phyloP scores from a whole-genome alignment of 805 yeast species.

The Candida nitratophila region DNA sequence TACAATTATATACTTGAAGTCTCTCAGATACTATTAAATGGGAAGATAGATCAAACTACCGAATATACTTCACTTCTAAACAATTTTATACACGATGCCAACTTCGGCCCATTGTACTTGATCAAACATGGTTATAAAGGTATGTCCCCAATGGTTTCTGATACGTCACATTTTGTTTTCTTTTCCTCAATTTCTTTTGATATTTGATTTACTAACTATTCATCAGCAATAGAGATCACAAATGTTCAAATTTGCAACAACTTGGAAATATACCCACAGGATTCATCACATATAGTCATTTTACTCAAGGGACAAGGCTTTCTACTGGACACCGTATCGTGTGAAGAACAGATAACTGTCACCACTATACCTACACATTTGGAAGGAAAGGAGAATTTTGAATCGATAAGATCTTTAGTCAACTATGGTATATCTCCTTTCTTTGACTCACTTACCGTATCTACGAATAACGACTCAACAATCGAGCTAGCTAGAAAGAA shows the following conservation, averaged over 20 bases:
- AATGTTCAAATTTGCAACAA: background rate
- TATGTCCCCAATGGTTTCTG: too few relatives aligned
- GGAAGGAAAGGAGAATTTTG: slow-evolving; percentile 22
- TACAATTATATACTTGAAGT: background rate
- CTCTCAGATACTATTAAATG: background rate
- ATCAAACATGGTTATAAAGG: background rate
- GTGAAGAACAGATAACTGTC: background rate
- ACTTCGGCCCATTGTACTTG: background rate
- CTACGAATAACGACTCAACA: slow-evolving; percentile 16
- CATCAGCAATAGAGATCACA: too few relatives aligned
- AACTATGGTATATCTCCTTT: slow-evolving; percentile 62
- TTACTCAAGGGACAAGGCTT: background rate
- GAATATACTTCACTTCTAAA: background rate
- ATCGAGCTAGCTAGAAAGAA: slow-evolving; percentile 48
- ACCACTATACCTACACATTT: background rate
- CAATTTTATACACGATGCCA: background rate
- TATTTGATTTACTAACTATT: too few relatives aligned
- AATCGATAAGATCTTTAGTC: slow-evolving; percentile 51
- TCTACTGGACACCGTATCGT: background rate
- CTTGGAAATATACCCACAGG: background rate
- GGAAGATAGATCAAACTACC: background rate
- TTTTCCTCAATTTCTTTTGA: background rate
- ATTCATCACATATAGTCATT: background rate
- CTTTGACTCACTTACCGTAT: slow-evolving; percentile 39
- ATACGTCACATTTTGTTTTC: too few relatives aligned